phyloP scores from a whole-genome alignment of 805 yeast species.

The Kregervanrija delftensis region DNA sequence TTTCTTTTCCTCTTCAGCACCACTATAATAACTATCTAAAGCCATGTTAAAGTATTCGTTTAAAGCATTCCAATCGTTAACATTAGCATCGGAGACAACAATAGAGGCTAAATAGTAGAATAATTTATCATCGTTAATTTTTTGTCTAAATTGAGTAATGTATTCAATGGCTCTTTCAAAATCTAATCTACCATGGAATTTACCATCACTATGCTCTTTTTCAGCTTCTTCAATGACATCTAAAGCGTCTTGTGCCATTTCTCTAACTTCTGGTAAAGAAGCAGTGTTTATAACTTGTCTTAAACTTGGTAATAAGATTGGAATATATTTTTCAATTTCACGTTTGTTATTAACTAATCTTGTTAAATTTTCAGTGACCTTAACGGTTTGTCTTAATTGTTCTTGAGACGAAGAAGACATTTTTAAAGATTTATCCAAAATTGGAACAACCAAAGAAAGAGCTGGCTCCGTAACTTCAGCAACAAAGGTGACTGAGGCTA shows the following conservation, averaged over 20 bases:
- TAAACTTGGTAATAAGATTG: conserved; percentile 85
- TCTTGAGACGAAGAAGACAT: conserved; percentile 89
- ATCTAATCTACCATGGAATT: conserved; percentile 69
- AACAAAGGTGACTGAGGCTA: conserved; percentile 91
- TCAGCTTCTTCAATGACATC: conserved; percentile 78
- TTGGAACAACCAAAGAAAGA: conserved; percentile 83
- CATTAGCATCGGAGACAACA: conserved; percentile 59
- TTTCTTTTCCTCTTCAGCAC: conserved; percentile 28
- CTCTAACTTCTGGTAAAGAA: conserved; percentile 93
- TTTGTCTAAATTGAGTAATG: conserved; percentile 24
- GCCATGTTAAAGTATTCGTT: conserved; percentile 44
- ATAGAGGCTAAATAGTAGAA: conserved; percentile 45
- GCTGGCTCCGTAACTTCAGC: conserved; percentile 99
- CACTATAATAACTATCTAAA: conserved; percentile 26
- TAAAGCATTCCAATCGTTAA: conserved; percentile 64
- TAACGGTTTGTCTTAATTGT: conserved; percentile 93
- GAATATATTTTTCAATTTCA: conserved; percentile 85
- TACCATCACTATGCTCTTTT: conserved; percentile 57
- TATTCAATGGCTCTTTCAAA: conserved; percentile 45
- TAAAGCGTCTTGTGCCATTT: conserved; percentile 81
- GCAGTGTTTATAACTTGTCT: conserved; percentile 84
- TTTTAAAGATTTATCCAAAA: conserved; percentile 80
- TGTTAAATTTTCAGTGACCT: conserved; percentile 91
- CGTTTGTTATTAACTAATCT: conserved; percentile 89
- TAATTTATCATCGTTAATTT: conserved; percentile 31